Conservation (phyloP, 257 asterid genomes). For the Perilla frutescens region DNA sequence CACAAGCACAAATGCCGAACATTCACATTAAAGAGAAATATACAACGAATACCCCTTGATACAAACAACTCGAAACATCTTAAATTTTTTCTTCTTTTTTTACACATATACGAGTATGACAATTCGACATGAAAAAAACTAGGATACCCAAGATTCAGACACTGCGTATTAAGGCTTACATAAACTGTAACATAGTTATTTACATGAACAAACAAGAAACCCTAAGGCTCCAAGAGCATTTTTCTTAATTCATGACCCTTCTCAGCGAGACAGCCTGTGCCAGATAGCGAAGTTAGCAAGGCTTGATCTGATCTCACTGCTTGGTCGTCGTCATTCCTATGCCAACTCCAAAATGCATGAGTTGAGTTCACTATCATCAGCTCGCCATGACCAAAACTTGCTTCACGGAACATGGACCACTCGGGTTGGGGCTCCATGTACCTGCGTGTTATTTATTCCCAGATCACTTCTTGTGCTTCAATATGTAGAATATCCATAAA, state of each 20-base stretch:
- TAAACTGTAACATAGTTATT: neutral
- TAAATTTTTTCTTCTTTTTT: too few species aligned
- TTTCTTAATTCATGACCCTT: conserved; percentile 44
- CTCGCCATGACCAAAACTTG: conserved; percentile 98
- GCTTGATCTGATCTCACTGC: conserved; percentile 76
- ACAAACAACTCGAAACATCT: too few species aligned
- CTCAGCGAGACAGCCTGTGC: conserved; percentile 58
- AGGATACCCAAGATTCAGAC: neutral
- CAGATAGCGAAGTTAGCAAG: conserved; percentile 62
- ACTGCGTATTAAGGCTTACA: neutral
- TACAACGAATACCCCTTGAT: too few species aligned
- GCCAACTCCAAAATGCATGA: conserved; percentile 98
- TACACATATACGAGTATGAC: neutral
- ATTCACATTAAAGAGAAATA: too few species aligned
- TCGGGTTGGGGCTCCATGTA: conserved; percentile 64
- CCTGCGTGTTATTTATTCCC: conserved; percentile 42
- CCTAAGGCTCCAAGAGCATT: conserved; percentile 43
- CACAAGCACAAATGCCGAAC: too few species aligned
- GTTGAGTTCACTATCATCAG: conserved; percentile 65
- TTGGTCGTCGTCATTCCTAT: conserved; percentile 86
- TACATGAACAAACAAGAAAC: neutral
- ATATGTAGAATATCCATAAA: neutral
- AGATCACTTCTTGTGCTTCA: neutral
- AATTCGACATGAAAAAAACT: neutral
- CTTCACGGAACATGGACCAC: conserved; percentile 94